Percentiles rank a stretch among this genome's conserved stretches.
Conservation (phyloP, 2,329 filamentous ascomycete species). For the Pseudopithomyces maydicus region DNA sequence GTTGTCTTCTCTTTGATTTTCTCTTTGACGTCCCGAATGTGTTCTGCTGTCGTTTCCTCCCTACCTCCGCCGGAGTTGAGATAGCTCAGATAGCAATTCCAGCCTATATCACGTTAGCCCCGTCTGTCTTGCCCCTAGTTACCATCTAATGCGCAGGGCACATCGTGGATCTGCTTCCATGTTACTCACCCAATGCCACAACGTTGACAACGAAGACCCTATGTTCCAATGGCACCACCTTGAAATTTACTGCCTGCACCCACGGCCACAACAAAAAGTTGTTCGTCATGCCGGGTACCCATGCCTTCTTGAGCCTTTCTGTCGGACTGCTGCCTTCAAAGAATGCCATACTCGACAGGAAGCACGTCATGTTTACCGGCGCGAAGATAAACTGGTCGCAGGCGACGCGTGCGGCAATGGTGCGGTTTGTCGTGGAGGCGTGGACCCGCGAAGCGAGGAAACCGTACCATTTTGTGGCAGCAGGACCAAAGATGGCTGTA, state of each 20-base stretch:
- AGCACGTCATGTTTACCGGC: constrained; percentile 77
- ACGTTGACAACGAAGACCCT: constrained; percentile 86
- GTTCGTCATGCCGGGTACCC: constrained; percentile 72
- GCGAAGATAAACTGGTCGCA: constrained; percentile 82
- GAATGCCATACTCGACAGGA: constrained; percentile 82
- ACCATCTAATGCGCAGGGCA: not conserved
- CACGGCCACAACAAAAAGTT: constrained; percentile 90
- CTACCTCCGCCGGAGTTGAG: constrained; percentile 41
- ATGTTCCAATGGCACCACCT: constrained; percentile 81
- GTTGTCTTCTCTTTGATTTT: constrained; percentile 4
- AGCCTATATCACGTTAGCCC: constrained; percentile 26
- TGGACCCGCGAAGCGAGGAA: constrained; percentile 74
- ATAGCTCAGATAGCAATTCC: constrained; percentile 50
- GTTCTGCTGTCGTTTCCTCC: constrained; percentile 3
- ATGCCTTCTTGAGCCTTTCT: constrained; percentile 75
- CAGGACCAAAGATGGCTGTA: constrained; percentile 81
- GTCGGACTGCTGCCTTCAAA: constrained; percentile 70
- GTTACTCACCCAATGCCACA: constrained; percentile 66
- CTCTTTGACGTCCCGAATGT: constrained; percentile 8
- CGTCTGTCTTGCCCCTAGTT: not conserved
- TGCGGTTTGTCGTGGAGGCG: constrained; percentile 67
- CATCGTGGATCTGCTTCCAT: too few relatives aligned
- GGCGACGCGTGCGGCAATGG: constrained; percentile 77
- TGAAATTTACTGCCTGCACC: constrained; percentile 87
- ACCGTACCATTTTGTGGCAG: constrained; percentile 84